Conservation (phyloP, 1,284 basidiomycete species). For the Malassezia caprae region DNA sequence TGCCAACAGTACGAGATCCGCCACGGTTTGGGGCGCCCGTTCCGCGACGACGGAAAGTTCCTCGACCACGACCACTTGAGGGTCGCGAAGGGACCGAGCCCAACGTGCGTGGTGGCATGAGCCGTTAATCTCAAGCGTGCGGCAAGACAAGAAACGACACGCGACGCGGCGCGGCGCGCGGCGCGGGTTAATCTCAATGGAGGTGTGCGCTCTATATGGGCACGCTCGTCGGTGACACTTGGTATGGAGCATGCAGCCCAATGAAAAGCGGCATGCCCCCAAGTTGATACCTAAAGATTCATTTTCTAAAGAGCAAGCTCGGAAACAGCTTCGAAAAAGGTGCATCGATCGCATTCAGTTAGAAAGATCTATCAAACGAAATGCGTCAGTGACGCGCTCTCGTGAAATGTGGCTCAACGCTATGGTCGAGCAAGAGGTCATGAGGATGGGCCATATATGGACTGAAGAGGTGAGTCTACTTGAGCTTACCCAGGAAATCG, state of each 20-base stretch:
- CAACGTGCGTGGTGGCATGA: slow-evolving; percentile 11
- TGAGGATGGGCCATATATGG: not conserved
- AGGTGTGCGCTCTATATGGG: not conserved
- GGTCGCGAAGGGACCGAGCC: slow-evolving; percentile 7
- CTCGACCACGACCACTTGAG: slow-evolving; percentile 15
- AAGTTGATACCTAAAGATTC: not conserved
- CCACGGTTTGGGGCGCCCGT: slow-evolving; percentile 6
- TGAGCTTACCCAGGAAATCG: slow-evolving; percentile 6
- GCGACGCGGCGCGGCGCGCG: slow-evolving; percentile 1
- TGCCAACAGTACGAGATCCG: not conserved
- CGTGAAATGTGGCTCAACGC: slow-evolving; percentile 4
- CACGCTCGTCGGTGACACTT: not conserved
- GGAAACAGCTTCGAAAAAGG: not conserved
- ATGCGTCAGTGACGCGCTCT: not conserved
- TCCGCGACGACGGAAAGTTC: slow-evolving; percentile 22
- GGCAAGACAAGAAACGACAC: not conserved
- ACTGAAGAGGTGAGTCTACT: slow-evolving; percentile 5
- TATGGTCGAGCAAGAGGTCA: not conserved
- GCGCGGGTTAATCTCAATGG: not conserved
- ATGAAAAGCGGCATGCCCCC: not conserved
- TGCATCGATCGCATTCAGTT: not conserved
- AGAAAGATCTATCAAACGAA: not conserved
- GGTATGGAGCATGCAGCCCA: not conserved
- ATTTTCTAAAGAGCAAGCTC: not conserved
- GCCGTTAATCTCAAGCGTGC: not conserved